Base-by-base conservation (phyloP, 371 early-diverging fungal species). In the Mortierella sp. region DNA sequence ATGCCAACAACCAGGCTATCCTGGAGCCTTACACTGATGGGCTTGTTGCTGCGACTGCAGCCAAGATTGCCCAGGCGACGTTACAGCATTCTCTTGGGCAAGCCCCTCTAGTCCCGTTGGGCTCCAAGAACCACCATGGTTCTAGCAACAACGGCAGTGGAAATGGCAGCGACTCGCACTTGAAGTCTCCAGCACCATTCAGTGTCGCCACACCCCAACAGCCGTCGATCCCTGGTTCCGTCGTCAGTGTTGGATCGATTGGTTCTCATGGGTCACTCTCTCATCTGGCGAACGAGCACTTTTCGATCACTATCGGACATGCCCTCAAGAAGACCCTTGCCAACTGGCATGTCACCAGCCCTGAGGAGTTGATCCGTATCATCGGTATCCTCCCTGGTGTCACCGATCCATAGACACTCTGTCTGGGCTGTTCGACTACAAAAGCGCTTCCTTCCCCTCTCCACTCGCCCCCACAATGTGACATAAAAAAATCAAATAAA, bases 241-340 rank as follows among this genome's bases (percentile, higher is more conserved):
- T 65, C 68, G 16, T 63, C 35, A 79, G 83, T 35, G n/a, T 79
- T 48, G 60, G 73, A 18, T 76, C 83, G 3, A n/a, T 70, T 24
- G 60, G n/a, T 27, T 60, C 82, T 0, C 75, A 78, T 51, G 79
- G 70, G 54, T 77, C 72, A 21, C 32, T 35, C 16, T 12, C 41
- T 32, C 29, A 65, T 21, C n/a, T 73, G 18, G 77, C 46, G 29
- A 76, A 76, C 65, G 81, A 82, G 29, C 88, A 90, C 54, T 95
- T 94, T 79, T 93, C 95, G 0, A 87, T 91, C 70, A 95, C 95
- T 54, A 92, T 97, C 44, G 97, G 97, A 3, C 80, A 93, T 35
- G 93, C 95, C 41, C 93, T 93, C 70, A 95, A 96, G 87, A 94
- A 94, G 89, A 97, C 98, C 11, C 85, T 90, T 14, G 97, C 98